Evolutionary conservation across 768 basidiomycete species (phyloP), one percentile per base, ranked within the genome.

Genomic region (Piloderma croceum): DNA sequence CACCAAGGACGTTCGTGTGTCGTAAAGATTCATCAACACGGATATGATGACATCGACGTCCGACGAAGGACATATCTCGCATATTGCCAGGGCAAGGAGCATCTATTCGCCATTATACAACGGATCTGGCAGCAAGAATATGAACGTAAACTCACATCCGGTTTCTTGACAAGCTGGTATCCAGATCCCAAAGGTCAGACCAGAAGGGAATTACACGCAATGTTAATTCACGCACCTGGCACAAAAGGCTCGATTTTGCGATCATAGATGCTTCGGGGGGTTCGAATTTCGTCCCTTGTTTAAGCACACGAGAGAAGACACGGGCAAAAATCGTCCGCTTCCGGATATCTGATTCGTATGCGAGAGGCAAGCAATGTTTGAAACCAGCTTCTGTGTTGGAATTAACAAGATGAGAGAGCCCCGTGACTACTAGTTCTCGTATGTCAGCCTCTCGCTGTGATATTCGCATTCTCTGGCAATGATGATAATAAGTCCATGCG

Each of bases 361-460:
- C 87, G 43, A 87, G 68, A 4, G 79, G 66, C 17, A 93, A 74
- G 51, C 85, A 90, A 57, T 93, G 88, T 58, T 90, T 91, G 55
- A 93, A 79, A 5, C 89, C 91, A 50, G 79, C 83, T 53, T 92
- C 88, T 12, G 86, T 81, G 54, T 94, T 94, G 10, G 89, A 77
- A 24, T 73, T 76, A 41, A 94, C 81, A 5, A 94, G 69, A 45
- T 90, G 81, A 1, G 90, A 76, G 6, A 94, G 73, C 1, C 85
- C 88, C 5, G 78, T 74, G 43, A 93, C 85, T 31, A 89, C 80
- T 12, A 88, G 65, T 43, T 89, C 83, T 11, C 83, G 77, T 29
- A 89, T 62, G 42, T 83, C 81, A 1, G 73, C 71, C 38, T 77
- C 77, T 49, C 70, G 71, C 34, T 72, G 71, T 5, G 71, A 70